Evolutionary conservation across 176 grass and related monocot genomes (phyloP).

Genomic region (Zea luxurians): DNA sequence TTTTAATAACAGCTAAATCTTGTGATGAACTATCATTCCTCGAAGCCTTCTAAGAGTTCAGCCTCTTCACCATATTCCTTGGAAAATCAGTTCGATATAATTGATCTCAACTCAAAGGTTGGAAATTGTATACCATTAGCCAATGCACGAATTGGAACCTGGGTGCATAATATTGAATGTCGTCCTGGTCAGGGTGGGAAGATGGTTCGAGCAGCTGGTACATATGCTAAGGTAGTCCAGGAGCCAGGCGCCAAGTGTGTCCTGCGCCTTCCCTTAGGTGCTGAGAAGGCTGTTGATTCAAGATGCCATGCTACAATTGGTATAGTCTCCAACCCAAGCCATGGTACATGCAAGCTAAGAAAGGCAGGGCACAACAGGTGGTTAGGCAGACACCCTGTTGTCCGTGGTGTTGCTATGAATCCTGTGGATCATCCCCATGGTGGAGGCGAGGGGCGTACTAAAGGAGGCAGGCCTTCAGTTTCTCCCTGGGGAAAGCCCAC

Average conservation of each 20-base stretch:
- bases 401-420: no score
- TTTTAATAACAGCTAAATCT: no score
- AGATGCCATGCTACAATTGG: slow-evolving; percentile 1
- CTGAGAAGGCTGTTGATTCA: slow-evolving; percentile 2
- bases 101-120: slow-evolving; percentile 1
- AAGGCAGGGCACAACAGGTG: no score
- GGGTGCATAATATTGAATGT: not conserved
- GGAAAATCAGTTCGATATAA: not conserved
- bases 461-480: no score
- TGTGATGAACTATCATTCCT: slow-evolving; percentile 1
- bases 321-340: not conserved
- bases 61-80: not conserved
- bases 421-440: no score
- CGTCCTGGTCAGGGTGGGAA: not conserved
- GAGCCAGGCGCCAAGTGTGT: not conserved
- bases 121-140: slow-evolving; percentile 3
- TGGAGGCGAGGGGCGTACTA: no score
- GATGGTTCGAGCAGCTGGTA: slow-evolving; percentile 1
- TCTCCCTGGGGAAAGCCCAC: no score
- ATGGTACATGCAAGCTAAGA: not conserved
- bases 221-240: slow-evolving; percentile 5
- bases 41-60: not conserved
- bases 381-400: no score
- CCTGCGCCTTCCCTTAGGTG: not conserved
- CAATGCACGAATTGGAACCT: not conserved